These are phyloP conservation scores for Tetrapisispora namnaoensis DNA, from an alignment of 805 yeast species.

Conservation along the genomic window DNA sequence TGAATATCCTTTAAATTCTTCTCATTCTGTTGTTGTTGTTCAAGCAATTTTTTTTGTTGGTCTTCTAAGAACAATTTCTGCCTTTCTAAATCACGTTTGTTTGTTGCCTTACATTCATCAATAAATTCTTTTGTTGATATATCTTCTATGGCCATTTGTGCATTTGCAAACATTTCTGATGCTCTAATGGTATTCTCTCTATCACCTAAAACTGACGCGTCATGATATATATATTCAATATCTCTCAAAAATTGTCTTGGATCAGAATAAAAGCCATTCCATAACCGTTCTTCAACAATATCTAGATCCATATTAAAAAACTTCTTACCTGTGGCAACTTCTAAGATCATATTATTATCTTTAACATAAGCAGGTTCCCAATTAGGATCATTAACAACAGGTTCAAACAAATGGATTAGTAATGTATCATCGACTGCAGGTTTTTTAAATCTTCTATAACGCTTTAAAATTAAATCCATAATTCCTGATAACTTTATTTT, in stretches of 20 bases:
- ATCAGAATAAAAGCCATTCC: slow-evolving; percentile 94
- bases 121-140: slow-evolving; percentile 62
- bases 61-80: slow-evolving; percentile 33
- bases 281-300: slow-evolving; percentile 83
- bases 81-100: slow-evolving; percentile 52
- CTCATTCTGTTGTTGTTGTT: slow-evolving; percentile 2
- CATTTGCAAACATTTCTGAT: slow-evolving; percentile 92
- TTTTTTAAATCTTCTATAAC: slow-evolving; percentile 84
- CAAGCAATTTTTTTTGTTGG: slow-evolving; percentile 20
- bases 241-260: slow-evolving; percentile 85
- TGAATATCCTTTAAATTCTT: background rate
- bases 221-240: slow-evolving; percentile 72
- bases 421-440: slow-evolving; percentile 77
- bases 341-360: slow-evolving; percentile 70
- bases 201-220: slow-evolving; percentile 64
- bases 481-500: slow-evolving; percentile 79
- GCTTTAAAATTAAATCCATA: slow-evolving; percentile 78
- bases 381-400: slow-evolving; percentile 31
- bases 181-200: slow-evolving; percentile 75
- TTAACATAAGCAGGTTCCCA: slow-evolving; percentile 38
- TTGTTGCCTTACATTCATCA: slow-evolving; percentile 65
- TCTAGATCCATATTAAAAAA: slow-evolving; percentile 89
- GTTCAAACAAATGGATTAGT: slow-evolving; percentile 70
- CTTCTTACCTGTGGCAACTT: slow-evolving; percentile 59
- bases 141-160: slow-evolving; percentile 92